These are phyloP conservation scores for Barbatosphaeria neglecta DNA, from an alignment of 495 filamentous ascomycete genomes.

Conservation along the genomic window DNA sequence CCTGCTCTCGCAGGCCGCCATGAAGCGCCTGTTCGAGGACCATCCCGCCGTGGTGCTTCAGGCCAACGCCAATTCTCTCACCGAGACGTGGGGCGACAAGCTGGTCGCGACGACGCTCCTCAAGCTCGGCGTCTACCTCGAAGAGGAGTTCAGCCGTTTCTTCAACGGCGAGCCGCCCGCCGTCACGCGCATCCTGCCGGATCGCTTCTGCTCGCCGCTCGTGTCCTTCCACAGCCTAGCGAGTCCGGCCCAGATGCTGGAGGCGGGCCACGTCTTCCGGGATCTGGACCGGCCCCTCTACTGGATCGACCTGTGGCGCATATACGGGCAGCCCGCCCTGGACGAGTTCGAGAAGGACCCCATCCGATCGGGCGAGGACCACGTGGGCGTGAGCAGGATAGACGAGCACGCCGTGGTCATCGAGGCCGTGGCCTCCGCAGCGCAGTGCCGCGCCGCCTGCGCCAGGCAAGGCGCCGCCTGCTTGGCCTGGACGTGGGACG, in stretches of 20 bases:
- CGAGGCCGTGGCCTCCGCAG: conserved; percentile 12
- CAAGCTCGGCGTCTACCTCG: conserved; percentile 24
- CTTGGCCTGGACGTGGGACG: conserved; percentile 27
- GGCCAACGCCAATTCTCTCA: conserved; percentile 19
- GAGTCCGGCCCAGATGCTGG: conserved; percentile 12
- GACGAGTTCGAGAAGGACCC: conserved; percentile 13
- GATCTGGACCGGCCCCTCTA: conserved; percentile 12
- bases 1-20: conserved; percentile 22
- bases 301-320: conserved; percentile 20
- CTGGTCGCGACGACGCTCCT: conserved; percentile 23
- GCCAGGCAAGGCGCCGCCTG: conserved; percentile 9
- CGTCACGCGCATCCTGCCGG: conserved; percentile 22
- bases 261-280: conserved; percentile 15
- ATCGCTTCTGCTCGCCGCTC: conserved; percentile 23
- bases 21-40: conserved; percentile 21
- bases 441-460: conserved; percentile 20
- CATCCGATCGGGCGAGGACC: conserved; percentile 17
- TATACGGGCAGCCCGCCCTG: conserved; percentile 18
- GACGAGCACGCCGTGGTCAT: conserved; percentile 16
- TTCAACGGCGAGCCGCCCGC: conserved; percentile 28
- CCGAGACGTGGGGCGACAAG: conserved; percentile 23
- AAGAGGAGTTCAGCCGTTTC: conserved; percentile 23
- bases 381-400: conserved; percentile 16
- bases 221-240: conserved; percentile 25
- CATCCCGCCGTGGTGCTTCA: conserved; percentile 15